Conservation (phyloP, 2,329 filamentous ascomycete genomes). For the Trichophyton mentagrophytes region DNA sequence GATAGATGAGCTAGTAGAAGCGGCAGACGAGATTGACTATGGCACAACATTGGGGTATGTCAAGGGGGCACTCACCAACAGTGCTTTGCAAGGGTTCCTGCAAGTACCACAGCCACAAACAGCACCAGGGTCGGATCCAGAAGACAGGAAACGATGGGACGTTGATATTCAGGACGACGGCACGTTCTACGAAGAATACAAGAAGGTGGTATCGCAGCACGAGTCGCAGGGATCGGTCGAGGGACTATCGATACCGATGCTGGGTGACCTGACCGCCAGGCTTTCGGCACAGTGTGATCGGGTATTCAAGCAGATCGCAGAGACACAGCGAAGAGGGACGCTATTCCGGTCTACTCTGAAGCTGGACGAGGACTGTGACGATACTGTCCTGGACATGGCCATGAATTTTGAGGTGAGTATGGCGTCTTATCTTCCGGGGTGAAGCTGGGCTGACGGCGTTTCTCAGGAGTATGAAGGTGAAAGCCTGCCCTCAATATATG, state of each 20-base stretch:
- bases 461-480: slow-evolving; percentile 16
- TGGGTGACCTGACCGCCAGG: slow-evolving; percentile 52
- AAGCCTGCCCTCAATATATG: slow-evolving; percentile 23
- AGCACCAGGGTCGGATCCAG: slow-evolving; percentile 23
- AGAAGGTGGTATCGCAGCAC: slow-evolving; percentile 40
- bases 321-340: slow-evolving; percentile 56
- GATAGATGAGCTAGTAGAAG: slow-evolving; percentile 61
- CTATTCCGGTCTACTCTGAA: slow-evolving; percentile 47
- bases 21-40: slow-evolving; percentile 63
- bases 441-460: slow-evolving; percentile 6
- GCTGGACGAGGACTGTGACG: slow-evolving; percentile 32
- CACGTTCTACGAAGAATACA: slow-evolving; percentile 36
- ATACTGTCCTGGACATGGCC: slow-evolving; percentile 40
- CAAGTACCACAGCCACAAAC: slow-evolving; percentile 19
- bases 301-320: slow-evolving; percentile 56
- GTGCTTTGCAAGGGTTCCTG: slow-evolving; percentile 50
- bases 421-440: not conserved
- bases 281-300: slow-evolving; percentile 45
- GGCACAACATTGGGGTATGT: slow-evolving; percentile 66
- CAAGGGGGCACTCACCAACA: slow-evolving; percentile 53
- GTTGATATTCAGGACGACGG: slow-evolving; percentile 23
- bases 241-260: slow-evolving; percentile 42
- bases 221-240: slow-evolving; percentile 37
- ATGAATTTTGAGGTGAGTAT: slow-evolving; percentile 41
- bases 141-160: slow-evolving; percentile 31